phyloP scores from a whole-genome alignment of 495 filamentous ascomycete genomes.

The Neurospora sp. region DNA sequence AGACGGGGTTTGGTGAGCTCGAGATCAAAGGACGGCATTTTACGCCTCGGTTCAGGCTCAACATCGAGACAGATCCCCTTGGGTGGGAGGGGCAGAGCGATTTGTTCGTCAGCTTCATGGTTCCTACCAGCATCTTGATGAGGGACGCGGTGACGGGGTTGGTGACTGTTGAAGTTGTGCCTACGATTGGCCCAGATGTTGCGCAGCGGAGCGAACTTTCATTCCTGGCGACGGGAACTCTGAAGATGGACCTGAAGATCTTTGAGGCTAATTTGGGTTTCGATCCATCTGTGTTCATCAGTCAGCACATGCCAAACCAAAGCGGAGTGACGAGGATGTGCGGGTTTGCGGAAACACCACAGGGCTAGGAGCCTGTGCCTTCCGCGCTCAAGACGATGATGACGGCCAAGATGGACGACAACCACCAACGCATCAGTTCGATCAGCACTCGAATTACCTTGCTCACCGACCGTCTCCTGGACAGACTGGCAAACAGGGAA shows the following conservation, averaged over 20 bases:
- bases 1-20: background rate
- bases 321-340: background rate
- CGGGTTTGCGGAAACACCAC: background rate
- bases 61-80: background rate
- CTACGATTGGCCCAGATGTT: background rate
- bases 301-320: background rate
- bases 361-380: background rate
- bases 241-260: background rate
- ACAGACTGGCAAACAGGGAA: background rate
- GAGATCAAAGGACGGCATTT: background rate
- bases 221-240: background rate
- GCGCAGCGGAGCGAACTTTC: background rate
- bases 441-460: background rate
- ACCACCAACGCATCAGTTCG: background rate
- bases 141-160: background rate
- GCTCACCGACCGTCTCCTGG: background rate
- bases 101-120: background rate
- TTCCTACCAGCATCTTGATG: background rate
- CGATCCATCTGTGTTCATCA: background rate
- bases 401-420: background rate
- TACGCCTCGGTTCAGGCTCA: background rate
- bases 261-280: background rate
- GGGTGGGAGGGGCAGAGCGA: background rate
- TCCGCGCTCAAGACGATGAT: background rate
- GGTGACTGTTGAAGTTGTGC: background rate